Conservation (phyloP, 352 stramenopile species). For the Thalassiosira exigua region DNA sequence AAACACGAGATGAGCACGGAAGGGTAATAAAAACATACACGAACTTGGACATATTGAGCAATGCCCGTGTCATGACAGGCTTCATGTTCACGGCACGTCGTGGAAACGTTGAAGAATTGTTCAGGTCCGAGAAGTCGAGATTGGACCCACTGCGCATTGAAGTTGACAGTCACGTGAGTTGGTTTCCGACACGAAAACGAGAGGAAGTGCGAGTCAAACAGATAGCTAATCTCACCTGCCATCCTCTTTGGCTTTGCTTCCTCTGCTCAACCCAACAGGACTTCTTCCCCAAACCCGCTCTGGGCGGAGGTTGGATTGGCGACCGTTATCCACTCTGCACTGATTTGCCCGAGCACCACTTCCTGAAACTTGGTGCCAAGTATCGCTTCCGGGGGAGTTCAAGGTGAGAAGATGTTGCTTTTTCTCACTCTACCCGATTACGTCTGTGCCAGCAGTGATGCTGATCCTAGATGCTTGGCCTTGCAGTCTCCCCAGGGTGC, state of each 20-base stretch:
- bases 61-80: slow-evolving; percentile 64
- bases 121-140: slow-evolving; percentile 57
- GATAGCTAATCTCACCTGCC: no score
- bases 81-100: slow-evolving; percentile 61
- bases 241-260: neutral
- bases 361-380: slow-evolving; percentile 69
- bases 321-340: slow-evolving; percentile 81
- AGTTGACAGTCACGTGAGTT: slow-evolving; percentile 46
- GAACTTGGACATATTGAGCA: slow-evolving; percentile 76
- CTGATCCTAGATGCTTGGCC: no score
- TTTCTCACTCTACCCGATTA: no score
- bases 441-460: no score
- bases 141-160: slow-evolving; percentile 60
- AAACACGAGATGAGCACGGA: slow-evolving; percentile 65
- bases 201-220: neutral
- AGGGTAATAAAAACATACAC: slow-evolving; percentile 69
- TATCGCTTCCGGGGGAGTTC: slow-evolving; percentile 62
- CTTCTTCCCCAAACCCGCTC: slow-evolving; percentile 73
- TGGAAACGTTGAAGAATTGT: slow-evolving; percentile 66
- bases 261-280: slow-evolving; percentile 11
- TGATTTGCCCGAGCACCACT: slow-evolving; percentile 71
- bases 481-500: slow-evolving; percentile 24
- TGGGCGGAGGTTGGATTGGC: slow-evolving; percentile 77
- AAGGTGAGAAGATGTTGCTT: slow-evolving; percentile 3
- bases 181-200: neutral